Base-by-base conservation (phyloP, 208 protist species). In the Phytomonas sp. region DNA sequence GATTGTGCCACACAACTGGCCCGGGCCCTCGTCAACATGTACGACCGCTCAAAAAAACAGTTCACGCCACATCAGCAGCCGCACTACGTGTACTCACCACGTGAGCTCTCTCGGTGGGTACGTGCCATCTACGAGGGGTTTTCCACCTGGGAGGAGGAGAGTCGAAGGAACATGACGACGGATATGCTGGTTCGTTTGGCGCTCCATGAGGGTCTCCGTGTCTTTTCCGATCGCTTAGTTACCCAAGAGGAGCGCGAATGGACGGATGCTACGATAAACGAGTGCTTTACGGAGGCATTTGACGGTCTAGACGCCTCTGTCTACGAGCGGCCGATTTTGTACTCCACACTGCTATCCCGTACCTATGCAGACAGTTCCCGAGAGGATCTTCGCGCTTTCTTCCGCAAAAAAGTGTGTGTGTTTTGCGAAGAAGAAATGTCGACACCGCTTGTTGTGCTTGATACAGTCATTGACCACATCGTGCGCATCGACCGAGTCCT, bases 401-500 rank as follows among this genome's bases (percentile, higher is more conserved):
- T 99, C 66, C 87, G 96, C 67, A 84, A 91, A 56, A 74, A 89
- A 62, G 75, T 99, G 29, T 83, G 85, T 36, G 80, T 83, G 4
- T 99, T 99, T 78, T 91, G 94, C 68, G 98, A 99, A 71, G 99
- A 99, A 78, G 98, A 99, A 83, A 82, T 99, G n/a, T 96, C 98
- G 71, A 93, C 97, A 0, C 76, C 87, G 70, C 83, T 99, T 8
- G 98, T 99, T 28, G 82, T 99, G 7, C 99, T 99, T 75, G 95
- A 99, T 73, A 92, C 94, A 66, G 97, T 99, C 74, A 81, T 99
- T 17, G 98, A 99, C 62, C 98, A 99, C 73, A 92, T 99, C 53
- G 90, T 98, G 40, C 93, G 98, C 64, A 99, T 99, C 73, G 97
- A 99, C 83, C 91, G 98, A 34, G 98, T 99, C 0, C 90, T 99